Base-by-base conservation (phyloP, 192 early-diverging fungal genomes). In the Podila epigama region DNA sequence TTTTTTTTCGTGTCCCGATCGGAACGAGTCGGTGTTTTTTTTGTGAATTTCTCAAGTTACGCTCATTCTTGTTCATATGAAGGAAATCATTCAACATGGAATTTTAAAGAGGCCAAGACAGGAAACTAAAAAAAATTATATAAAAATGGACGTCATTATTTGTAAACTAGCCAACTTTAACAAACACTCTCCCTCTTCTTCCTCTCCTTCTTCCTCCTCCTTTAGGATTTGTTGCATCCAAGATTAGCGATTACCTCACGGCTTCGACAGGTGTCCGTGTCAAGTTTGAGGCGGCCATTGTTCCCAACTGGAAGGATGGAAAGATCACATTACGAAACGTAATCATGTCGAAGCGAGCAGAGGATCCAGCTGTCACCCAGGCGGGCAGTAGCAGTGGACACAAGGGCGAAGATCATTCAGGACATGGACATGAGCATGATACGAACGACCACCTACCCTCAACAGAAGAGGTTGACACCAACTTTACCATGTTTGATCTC, bases 241-340 rank as follows among this genome's bases (percentile, higher is more conserved):
- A 83, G n/a, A 86, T 98, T 35, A 85, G 92, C 33, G 82, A 90
- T 33, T 95, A 93, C 77, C 82, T 98, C 0, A 94, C 93, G 4
- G 79, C 86, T 6, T 85, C 88, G 3, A 94, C 95, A 4, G 96
- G 96, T 0, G 89, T 90, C 32, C 89, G 91, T 4, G 90, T 98
- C 20, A 88, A 86, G 3, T 97, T 98, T 66, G 96, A 97, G 52
- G 91, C 93, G 4, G 95, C 94, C 4, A 95, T 97, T 55, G 88
- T 93, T 6, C 97, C 97, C 0, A 91, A 91, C 34, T 99, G 97
- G 97, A 86, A 92, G 44, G 88, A 91, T 22, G 96, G 96, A 11
- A 86, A 88, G 9, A 96, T 99, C 54, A 84, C 90, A 12, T 84
- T 99, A 16, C 91, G 86, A 34, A 98, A 98, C 77, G 95, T 99